phyloP scores from a whole-genome alignment of 495 filamentous ascomycete genomes.

The Penicillium roqueforti region DNA sequence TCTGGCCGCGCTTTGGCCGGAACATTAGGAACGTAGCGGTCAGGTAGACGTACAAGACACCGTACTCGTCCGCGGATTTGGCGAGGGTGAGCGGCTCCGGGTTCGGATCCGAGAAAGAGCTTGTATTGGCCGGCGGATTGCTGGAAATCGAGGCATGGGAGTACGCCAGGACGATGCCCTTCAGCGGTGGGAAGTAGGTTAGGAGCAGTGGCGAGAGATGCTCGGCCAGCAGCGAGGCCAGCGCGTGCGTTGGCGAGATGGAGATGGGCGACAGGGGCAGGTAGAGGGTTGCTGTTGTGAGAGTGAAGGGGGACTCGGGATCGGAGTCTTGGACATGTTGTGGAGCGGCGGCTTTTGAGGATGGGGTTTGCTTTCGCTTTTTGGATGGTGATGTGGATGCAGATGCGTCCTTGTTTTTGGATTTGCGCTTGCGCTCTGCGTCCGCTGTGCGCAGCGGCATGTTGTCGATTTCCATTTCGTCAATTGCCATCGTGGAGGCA shows the following conservation, averaged over 20 bases:
- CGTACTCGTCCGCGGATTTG: slow-evolving; percentile 61
- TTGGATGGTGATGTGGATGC: slow-evolving; percentile 39
- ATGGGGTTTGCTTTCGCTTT: slow-evolving; percentile 41
- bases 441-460: slow-evolving; percentile 15
- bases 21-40: slow-evolving; percentile 72
- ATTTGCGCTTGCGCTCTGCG: slow-evolving; percentile 49
- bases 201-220: slow-evolving; percentile 74
- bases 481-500: slow-evolving; percentile 36
- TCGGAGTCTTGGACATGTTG: not conserved
- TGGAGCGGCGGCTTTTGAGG: not conserved
- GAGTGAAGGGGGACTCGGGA: slow-evolving; percentile 53
- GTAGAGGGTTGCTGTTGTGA: slow-evolving; percentile 62
- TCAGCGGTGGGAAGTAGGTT: slow-evolving; percentile 67
- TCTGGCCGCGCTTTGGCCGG: slow-evolving; percentile 53
- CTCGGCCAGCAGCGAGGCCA: slow-evolving; percentile 64
- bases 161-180: slow-evolving; percentile 69
- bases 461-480: slow-evolving; percentile 44
- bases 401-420: slow-evolving; percentile 39
- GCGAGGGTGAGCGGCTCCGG: slow-evolving; percentile 48
- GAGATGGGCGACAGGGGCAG: slow-evolving; percentile 67
- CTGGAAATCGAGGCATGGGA: slow-evolving; percentile 52
- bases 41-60: slow-evolving; percentile 63
- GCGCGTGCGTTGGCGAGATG: slow-evolving; percentile 57
- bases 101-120: slow-evolving; percentile 31
- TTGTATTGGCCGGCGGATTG: slow-evolving; percentile 20